A percentile compares a stretch with the other conserved stretches of the same genome.
Conservation (phyloP, 176 grass and related monocot species). For the Oryza officinalis region DNA sequence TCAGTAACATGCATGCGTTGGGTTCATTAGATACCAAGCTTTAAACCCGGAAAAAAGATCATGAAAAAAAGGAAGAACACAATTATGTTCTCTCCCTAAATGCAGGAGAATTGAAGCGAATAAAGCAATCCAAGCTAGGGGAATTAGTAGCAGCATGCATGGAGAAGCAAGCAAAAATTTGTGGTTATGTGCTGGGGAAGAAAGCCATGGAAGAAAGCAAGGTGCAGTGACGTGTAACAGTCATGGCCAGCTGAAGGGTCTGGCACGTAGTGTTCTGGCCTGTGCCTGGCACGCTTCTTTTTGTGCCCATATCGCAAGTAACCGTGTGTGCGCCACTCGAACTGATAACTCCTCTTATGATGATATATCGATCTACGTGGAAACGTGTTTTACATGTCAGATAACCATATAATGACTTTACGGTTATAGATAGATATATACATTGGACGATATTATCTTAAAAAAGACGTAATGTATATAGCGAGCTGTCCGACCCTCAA, state of each 20-base stretch:
- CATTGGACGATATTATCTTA: background rate
- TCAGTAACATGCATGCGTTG: background rate
- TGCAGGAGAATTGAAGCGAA: background rate
- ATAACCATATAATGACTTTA: background rate
- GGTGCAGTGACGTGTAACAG: conserved; percentile 12
- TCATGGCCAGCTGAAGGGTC: background rate
- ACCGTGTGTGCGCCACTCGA: background rate
- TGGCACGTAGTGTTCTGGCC: background rate
- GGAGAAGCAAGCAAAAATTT: background rate
- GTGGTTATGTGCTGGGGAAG: background rate
- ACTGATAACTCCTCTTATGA: background rate
- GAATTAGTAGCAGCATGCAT: background rate
- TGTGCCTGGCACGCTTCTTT: conserved; percentile 6
- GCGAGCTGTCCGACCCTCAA: background rate
- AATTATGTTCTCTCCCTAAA: background rate
- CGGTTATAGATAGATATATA: background rate
- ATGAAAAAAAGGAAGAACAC: background rate
- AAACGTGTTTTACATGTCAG: background rate
- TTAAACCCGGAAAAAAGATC: background rate
- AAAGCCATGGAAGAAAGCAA: conserved; percentile 23
- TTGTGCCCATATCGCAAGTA: background rate
- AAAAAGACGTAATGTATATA: background rate
- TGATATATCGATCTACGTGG: background rate
- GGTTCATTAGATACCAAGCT: background rate
- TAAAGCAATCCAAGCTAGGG: background rate